Percentiles rank a stretch among this genome's conserved stretches.
Conservation (phyloP, 2,329 filamentous ascomycete species). For the Fusarium circinatum region DNA sequence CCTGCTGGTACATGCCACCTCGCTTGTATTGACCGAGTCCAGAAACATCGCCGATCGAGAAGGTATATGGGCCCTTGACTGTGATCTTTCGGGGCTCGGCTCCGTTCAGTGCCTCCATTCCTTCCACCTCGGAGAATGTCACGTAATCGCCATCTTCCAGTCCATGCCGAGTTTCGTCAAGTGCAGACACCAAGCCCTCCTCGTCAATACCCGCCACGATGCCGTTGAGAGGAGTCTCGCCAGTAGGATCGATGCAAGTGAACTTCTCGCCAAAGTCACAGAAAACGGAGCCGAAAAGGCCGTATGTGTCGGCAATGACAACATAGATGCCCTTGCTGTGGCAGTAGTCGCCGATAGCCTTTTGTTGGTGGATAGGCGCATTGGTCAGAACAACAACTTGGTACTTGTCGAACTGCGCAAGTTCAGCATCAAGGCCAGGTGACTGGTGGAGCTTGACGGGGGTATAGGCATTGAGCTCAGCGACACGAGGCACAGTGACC, state of each 20-base stretch:
- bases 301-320: slow-evolving; percentile 87
- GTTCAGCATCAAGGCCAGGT: slow-evolving; percentile 74
- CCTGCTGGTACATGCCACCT: slow-evolving; percentile 91
- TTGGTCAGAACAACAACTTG: slow-evolving; percentile 93
- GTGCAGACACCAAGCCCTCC: slow-evolving; percentile 88
- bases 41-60: slow-evolving; percentile 94
- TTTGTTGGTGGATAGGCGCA: slow-evolving; percentile 81
- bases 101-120: slow-evolving; percentile 88
- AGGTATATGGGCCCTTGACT: slow-evolving; percentile 96
- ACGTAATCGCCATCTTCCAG: slow-evolving; percentile 97
- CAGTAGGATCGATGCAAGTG: slow-evolving; percentile 87
- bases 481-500: slow-evolving; percentile 87
- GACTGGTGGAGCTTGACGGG: slow-evolving; percentile 82
- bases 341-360: slow-evolving; percentile 89
- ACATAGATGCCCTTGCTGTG: slow-evolving; percentile 94
- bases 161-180: slow-evolving; percentile 95
- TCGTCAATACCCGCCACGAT: slow-evolving; percentile 92
- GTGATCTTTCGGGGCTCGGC: slow-evolving; percentile 88
- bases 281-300: slow-evolving; percentile 94
- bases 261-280: slow-evolving; percentile 98
- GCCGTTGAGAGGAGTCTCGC: slow-evolving; percentile 86
- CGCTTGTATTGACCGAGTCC: slow-evolving; percentile 86
- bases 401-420: slow-evolving; percentile 87
- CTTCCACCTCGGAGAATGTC: slow-evolving; percentile 91
- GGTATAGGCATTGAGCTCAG: slow-evolving; percentile 96